Base-by-base conservation (phyloP, 1,139 yeast genomes). In the Eremothecium sinecaudum region DNA sequence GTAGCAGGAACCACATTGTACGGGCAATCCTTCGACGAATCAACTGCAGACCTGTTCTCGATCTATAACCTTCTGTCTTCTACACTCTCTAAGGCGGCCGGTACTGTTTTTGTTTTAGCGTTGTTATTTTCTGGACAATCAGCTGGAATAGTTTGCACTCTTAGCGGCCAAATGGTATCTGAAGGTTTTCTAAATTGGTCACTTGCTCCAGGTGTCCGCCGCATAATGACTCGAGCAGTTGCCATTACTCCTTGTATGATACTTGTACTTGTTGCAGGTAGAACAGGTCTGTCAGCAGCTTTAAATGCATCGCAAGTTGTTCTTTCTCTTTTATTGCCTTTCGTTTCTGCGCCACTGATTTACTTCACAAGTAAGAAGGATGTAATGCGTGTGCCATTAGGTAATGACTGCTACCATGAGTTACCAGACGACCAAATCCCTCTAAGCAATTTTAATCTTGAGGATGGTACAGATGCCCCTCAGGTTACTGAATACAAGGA, bases 181-280 rank as follows among this genome's bases (percentile, higher is more conserved):
- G 92, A 80, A 54, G 92, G 92, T 0, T 80, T 79, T 48, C 61
- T 80, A 31, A 72, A 79, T 42, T 80, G 90, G 92, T 66, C 73
- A 1, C 47, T 79, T 18, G 64, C 71, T 31, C 87, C 90, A 2
- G 71, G 81, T 61, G 50, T 75, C n/a, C 69, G 90, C 55, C 64
- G 92, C 45, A 61, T 80, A 8, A 54, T 75, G n/a, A 80, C 90
- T 0, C 64, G 92, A 50, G 67, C 75, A 2, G 70, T 80, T 22
- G 83, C 87, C 4, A 77, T 80, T 30, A 62, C 79, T 2, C 92
- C 90, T 1, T 82, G 84, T 42, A 54, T 80, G 29, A 56, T 75
- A 14, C 68, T 79, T 50, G 80, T 79, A 10, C 50, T 72, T 5
- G 69, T 73, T 19, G 65, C 79, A 26, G 90, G 90, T 1, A 66